Evolutionary conservation across 192 early-diverging fungal genomes (phyloP).

Genomic region (Phycomyces blakesleeanus): DNA sequence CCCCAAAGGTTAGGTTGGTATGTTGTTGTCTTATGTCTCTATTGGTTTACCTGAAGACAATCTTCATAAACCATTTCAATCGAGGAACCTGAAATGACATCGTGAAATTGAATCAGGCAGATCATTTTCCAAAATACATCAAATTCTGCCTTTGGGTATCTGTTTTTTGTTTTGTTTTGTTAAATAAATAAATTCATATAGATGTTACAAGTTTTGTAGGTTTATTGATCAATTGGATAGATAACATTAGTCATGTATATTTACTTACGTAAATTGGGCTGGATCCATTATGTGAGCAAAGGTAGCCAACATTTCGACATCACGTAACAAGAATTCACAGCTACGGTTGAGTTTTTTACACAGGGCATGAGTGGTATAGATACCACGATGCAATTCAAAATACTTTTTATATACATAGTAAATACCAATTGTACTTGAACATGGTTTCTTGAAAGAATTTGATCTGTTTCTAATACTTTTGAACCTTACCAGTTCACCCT

Average conservation of each 20-base stretch:
- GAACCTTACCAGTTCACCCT: conserved; percentile 84
- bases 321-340: conserved; percentile 78
- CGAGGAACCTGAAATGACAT: conserved; percentile 88
- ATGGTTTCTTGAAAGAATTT: too few species aligned
- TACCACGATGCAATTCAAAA: conserved; percentile 97
- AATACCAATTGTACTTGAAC: too few species aligned
- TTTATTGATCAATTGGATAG: conserved; percentile 8
- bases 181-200: too few species aligned
- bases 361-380: conserved; percentile 89
- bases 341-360: conserved; percentile 86
- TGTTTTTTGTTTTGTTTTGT: too few species aligned
- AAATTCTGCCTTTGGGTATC: conserved; percentile 73
- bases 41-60: conserved; percentile 49
- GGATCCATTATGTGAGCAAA: conserved; percentile 33
- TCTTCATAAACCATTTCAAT: conserved; percentile 92
- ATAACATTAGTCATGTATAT: conserved; percentile 5
- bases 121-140: conserved; percentile 86
- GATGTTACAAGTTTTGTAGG: too few species aligned
- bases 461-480: too few species aligned
- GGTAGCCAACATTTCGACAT: conserved; percentile 75
- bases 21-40: too few species aligned
- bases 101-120: conserved; percentile 96
- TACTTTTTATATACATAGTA: conserved; percentile 50
- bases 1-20: too few species aligned
- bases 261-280: conserved; percentile 3